Conservation (phyloP, 139 green algal genomes). For the Chlamydomonas incerta region DNA sequence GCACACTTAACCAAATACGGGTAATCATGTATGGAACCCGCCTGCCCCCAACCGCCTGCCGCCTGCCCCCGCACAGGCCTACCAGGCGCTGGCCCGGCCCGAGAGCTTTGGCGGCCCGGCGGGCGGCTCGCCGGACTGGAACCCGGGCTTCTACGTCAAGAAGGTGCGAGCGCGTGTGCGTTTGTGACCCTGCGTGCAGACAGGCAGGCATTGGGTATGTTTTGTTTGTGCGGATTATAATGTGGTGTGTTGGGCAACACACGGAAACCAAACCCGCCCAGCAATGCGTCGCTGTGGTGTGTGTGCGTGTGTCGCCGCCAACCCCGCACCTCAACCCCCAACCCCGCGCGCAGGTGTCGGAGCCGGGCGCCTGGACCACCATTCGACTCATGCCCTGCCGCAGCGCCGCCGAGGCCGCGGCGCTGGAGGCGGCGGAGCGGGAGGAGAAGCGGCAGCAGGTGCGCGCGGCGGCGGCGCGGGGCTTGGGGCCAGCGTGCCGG, state of each 20-base stretch:
- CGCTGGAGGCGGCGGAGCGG: slow-evolving; percentile 18
- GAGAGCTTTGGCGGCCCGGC: not conserved
- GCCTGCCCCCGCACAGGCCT: not conserved
- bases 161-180: slow-evolving; percentile 15
- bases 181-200: too few relatives aligned
- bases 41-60: too few relatives aligned
- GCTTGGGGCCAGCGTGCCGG: too few relatives aligned
- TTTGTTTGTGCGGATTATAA: too few relatives aligned
- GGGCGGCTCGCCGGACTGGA: not conserved
- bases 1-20: too few relatives aligned
- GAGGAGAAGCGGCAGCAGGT: not conserved
- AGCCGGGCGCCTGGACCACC: not conserved
- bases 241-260: too few relatives aligned
- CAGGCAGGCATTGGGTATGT: too few relatives aligned
- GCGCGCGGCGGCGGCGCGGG: slow-evolving; percentile 13
- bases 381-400: not conserved
- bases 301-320: too few relatives aligned
- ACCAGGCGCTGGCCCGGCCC: slow-evolving; percentile 16
- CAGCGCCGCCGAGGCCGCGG: not conserved
- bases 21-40: too few relatives aligned
- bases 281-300: too few relatives aligned
- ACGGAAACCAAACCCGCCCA: too few relatives aligned
- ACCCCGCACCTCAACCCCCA: too few relatives aligned
- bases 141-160: slow-evolving; percentile 50
- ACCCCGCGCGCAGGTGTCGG: not conserved